Evolutionary conservation across 2,329 filamentous ascomycete genomes (phyloP).

Genomic region (Calonectria henricotiae): DNA sequence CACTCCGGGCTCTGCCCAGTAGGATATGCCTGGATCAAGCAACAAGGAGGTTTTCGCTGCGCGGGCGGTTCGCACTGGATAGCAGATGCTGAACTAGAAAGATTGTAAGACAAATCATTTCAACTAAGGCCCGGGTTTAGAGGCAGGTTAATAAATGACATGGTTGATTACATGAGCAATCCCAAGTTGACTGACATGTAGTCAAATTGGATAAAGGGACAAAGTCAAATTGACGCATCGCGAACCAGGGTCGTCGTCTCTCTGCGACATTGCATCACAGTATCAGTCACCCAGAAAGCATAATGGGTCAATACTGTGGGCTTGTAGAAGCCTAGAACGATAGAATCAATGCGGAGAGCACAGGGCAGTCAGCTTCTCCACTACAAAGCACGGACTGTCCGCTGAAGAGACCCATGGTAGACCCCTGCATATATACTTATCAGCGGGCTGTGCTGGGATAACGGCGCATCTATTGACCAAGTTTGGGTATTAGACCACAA

Average conservation of each 20-base stretch:
- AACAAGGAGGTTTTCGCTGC: constrained; percentile 74
- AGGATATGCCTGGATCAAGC: constrained; percentile 76
- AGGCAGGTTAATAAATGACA: too few species aligned
- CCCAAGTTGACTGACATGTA: too few species aligned
- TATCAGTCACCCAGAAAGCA: too few species aligned
- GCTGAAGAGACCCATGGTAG: neutral
- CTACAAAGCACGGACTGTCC: neutral
- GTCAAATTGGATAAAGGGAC: too few species aligned
- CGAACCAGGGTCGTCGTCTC: too few species aligned
- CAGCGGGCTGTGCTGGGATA: neutral
- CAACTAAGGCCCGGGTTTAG: too few species aligned
- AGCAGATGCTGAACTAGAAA: constrained; percentile 38
- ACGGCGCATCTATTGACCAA: neutral
- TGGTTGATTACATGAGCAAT: too few species aligned
- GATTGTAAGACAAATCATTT: constrained; percentile 12
- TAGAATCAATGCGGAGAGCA: neutral
- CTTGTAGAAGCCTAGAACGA: neutral
- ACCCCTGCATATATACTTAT: neutral
- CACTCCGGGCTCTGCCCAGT: constrained; percentile 70
- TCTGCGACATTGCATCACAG: too few species aligned
- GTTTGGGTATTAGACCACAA: neutral
- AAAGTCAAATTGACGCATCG: too few species aligned
- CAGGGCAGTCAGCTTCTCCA: neutral
- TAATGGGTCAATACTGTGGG: too few species aligned
- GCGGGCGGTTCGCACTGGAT: constrained; percentile 72